phyloP scores from a whole-genome alignment of 805 yeast genomes.

The Candida maltosa region DNA sequence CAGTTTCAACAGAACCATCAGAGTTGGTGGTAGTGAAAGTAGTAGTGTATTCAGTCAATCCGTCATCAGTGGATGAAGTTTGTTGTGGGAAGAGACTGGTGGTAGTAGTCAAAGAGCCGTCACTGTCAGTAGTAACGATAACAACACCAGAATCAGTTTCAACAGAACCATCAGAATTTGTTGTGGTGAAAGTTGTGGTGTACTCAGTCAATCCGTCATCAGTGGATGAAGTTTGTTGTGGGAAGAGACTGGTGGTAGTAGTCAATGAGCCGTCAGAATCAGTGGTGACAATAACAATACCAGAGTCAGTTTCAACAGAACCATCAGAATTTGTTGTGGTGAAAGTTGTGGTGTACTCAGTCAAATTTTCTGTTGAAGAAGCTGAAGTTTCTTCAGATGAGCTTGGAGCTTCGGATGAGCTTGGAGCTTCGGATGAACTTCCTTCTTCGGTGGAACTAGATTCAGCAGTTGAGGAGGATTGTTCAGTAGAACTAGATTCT shows the following conservation, averaged over 20 bases:
- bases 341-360: slow-evolving; percentile 8
- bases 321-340: slow-evolving; percentile 8
- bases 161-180: slow-evolving; percentile 10
- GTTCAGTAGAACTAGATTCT: no score
- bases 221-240: background rate
- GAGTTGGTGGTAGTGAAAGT: slow-evolving; percentile 12
- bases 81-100: slow-evolving; percentile 8
- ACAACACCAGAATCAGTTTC: slow-evolving; percentile 13
- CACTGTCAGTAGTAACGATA: slow-evolving; percentile 12
- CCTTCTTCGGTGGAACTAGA: no score
- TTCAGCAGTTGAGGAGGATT: no score
- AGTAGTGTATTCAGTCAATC: slow-evolving; percentile 12
- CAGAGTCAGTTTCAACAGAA: slow-evolving; percentile 4
- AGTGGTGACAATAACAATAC: slow-evolving; percentile 1
- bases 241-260: slow-evolving; percentile 1
- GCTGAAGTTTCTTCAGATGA: no score
- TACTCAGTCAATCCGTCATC: slow-evolving; percentile 2
- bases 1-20: slow-evolving; percentile 12
- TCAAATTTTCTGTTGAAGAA: no score
- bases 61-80: background rate
- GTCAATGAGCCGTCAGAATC: background rate
- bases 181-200: slow-evolving; percentile 11
- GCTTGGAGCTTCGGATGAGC: no score
- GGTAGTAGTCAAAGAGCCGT: slow-evolving; percentile 15
- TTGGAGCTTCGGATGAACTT: no score